A percentile compares a stretch with the other conserved stretches of the same genome.
Conservation (phyloP, 2,329 filamentous ascomycete species). For the Verticillium nonalfalfae region DNA sequence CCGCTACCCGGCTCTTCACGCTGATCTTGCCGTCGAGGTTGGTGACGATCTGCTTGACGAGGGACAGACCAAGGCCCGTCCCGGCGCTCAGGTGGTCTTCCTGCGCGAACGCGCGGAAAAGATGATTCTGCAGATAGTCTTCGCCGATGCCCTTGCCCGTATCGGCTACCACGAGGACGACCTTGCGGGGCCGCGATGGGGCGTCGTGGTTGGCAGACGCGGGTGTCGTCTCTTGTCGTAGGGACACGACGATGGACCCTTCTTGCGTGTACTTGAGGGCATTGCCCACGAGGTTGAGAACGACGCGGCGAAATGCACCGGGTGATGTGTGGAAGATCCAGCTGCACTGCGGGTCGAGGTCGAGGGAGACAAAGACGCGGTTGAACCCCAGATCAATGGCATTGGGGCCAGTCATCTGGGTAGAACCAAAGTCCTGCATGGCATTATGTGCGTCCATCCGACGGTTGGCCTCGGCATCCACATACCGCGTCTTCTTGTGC, state of each 20-base stretch:
- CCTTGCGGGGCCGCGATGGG: slow-evolving; percentile 14
- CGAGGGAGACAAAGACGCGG: slow-evolving; percentile 34
- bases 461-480: slow-evolving; percentile 14
- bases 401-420: slow-evolving; percentile 4
- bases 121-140: slow-evolving; percentile 48
- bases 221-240: slow-evolving; percentile 12
- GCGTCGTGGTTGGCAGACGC: slow-evolving; percentile 8
- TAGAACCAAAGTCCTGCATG: slow-evolving; percentile 10
- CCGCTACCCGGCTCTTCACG: slow-evolving; percentile 42
- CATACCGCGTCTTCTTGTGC: slow-evolving; percentile 5
- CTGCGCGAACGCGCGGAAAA: slow-evolving; percentile 56
- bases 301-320: slow-evolving; percentile 40
- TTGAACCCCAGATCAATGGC: slow-evolving; percentile 6
- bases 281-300: slow-evolving; percentile 50
- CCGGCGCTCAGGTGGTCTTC: slow-evolving; percentile 52
- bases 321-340: slow-evolving; percentile 51
- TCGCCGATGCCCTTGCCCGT: slow-evolving; percentile 56
- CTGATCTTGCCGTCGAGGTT: slow-evolving; percentile 50
- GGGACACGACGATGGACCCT: slow-evolving; percentile 33
- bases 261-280: slow-evolving; percentile 44
- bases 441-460: slow-evolving; percentile 5
- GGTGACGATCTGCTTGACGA: slow-evolving; percentile 51
- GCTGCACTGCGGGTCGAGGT: slow-evolving; percentile 35
- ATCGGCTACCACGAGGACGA: slow-evolving; percentile 44
- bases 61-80: slow-evolving; percentile 53